These are phyloP conservation scores for Mycena chlorophos DNA, from an alignment of 768 basidiomycete species.

Conservation along the genomic window DNA sequence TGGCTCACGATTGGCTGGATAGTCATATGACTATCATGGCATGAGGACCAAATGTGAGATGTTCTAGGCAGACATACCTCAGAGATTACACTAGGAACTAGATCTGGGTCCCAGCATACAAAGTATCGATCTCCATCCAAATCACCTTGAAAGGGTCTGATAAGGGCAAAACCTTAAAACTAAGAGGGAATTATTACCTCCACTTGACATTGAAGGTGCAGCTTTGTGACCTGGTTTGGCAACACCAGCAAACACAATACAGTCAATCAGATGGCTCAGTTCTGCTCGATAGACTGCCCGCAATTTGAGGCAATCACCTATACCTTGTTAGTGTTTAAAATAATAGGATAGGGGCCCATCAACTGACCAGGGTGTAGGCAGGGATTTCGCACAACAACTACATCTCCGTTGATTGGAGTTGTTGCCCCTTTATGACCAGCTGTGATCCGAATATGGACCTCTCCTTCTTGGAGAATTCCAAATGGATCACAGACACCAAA, in stretches of 20 bases:
- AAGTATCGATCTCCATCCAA: constrained; percentile 69
- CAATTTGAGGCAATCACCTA: constrained; percentile 66
- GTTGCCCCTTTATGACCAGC: constrained; percentile 49
- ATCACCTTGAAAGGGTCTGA: constrained; percentile 35
- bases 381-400: constrained; percentile 66
- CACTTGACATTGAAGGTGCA: constrained; percentile 70
- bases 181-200: constrained; percentile 29
- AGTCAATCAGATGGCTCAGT: constrained; percentile 61
- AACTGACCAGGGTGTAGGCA: constrained; percentile 63
- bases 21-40: constrained; percentile 58
- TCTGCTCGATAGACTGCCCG: constrained; percentile 53
- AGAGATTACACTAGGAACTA: constrained; percentile 54
- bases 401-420: constrained; percentile 60
- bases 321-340: neutral
- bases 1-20: constrained; percentile 62
- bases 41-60: neutral
- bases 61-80: constrained; percentile 38
- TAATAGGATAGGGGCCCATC: neutral
- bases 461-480: constrained; percentile 58
- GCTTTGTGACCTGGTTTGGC: constrained; percentile 57
- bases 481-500: constrained; percentile 72
- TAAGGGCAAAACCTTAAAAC: neutral
- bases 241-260: constrained; percentile 64
- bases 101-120: constrained; percentile 67
- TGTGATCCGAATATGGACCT: constrained; percentile 63